phyloP scores from a whole-genome alignment of 768 basidiomycete genomes.

The Xerocomellus dryophilus region DNA sequence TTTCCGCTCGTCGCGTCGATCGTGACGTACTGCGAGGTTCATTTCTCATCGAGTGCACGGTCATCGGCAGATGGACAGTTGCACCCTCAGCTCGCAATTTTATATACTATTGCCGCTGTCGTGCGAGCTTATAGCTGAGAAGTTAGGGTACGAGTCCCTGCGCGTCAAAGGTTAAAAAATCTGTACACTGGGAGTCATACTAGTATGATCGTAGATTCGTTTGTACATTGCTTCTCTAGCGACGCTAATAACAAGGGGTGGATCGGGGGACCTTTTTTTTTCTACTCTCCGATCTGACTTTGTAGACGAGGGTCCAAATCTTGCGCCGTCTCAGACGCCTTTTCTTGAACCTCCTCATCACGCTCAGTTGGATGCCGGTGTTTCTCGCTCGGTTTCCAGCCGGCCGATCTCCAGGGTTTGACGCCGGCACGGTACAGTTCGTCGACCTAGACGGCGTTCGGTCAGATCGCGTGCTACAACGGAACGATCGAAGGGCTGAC shows the following conservation, averaged over 20 bases:
- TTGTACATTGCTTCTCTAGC: neutral
- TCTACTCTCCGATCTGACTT: no score
- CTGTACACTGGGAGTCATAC: no score
- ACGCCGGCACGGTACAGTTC: conserved; percentile 66
- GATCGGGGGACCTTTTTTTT: no score
- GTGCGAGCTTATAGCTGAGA: no score
- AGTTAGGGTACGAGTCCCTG: no score
- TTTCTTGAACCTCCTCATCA: neutral
- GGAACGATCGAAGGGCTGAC: conserved; percentile 27
- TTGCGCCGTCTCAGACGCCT: neutral
- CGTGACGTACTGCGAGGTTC: conserved; percentile 1
- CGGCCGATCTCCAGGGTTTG: conserved; percentile 59
- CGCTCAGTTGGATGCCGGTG: conserved; percentile 11
- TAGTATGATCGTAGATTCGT: no score
- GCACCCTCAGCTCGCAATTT: no score
- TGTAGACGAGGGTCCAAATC: no score
- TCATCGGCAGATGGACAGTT: no score
- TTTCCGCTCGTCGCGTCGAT: conserved; percentile 4
- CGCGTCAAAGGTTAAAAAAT: no score
- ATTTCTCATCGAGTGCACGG: no score
- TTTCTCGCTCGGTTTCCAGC: conserved; percentile 52
- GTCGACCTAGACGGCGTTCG: conserved; percentile 55
- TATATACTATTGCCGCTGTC: no score
- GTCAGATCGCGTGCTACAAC: neutral
- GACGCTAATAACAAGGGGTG: neutral